Conservation (phyloP, 805 yeast genomes). For the Scheffersomyces stipitis region DNA sequence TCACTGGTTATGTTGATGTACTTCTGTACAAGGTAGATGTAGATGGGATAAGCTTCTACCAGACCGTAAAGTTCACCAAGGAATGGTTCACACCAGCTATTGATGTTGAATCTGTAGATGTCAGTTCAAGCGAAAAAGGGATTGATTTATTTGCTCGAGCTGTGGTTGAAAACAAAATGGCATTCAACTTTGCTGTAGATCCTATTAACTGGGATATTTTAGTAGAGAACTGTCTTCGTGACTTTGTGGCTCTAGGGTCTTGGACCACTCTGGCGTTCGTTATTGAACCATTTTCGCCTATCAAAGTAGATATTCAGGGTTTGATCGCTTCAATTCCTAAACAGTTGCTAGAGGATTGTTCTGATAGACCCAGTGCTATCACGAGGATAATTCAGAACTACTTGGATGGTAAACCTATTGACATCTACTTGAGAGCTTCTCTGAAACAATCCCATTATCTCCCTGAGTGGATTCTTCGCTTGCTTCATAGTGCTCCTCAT, state of each 20-base stretch:
- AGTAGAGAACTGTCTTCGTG: conserved; percentile 23
- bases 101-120: conserved; percentile 11
- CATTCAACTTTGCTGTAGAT: conserved; percentile 16
- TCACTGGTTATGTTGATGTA: conserved; percentile 16
- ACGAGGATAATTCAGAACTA: conserved; percentile 19
- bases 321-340: conserved; percentile 17
- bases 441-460: conserved; percentile 10
- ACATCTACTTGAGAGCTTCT: conserved; percentile 17
- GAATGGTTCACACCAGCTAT: conserved; percentile 13
- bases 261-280: conserved; percentile 18
- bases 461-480: conserved; percentile 26
- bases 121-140: conserved; percentile 8
- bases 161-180: conserved; percentile 12
- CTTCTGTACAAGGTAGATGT: conserved; percentile 15
- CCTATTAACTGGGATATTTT: conserved; percentile 27
- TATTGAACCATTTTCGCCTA: conserved; percentile 12
- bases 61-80: conserved; percentile 7
- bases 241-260: conserved; percentile 20
- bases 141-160: conserved; percentile 10
- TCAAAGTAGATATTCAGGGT: conserved; percentile 19
- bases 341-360: conserved; percentile 18
- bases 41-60: conserved; percentile 14
- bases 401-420: conserved; percentile 16
- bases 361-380: conserved; percentile 16
- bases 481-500: conserved; percentile 12